Percentiles rank a stretch among this genome's conserved stretches.
Evolutionary conservation across 768 basidiomycete genomes (phyloP).

Genomic region (Mycena filopes): DNA sequence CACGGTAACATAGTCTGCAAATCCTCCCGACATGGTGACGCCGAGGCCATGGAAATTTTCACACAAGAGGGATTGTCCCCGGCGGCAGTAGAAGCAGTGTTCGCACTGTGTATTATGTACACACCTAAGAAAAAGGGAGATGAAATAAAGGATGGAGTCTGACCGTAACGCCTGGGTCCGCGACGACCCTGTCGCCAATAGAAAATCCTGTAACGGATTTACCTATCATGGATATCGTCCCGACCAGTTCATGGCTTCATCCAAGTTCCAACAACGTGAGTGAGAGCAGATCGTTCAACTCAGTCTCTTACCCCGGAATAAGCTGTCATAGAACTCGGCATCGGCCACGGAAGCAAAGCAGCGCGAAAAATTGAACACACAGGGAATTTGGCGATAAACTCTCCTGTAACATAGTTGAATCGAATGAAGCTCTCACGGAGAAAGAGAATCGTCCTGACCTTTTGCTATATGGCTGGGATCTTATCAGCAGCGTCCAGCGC

Average conservation of each 20-base stretch:
- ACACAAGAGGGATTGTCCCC: slow-evolving; percentile 75
- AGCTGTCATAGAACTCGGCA: slow-evolving; percentile 39
- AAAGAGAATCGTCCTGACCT: slow-evolving; percentile 3
- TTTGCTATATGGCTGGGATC: slow-evolving; percentile 32
- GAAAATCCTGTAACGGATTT: slow-evolving; percentile 54
- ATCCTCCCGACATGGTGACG: slow-evolving; percentile 73
- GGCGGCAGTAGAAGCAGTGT: slow-evolving; percentile 78
- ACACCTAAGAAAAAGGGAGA: slow-evolving; percentile 23
- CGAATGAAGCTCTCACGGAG: neutral
- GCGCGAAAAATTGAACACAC: slow-evolving; percentile 46
- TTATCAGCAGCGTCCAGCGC: neutral
- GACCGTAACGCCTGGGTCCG: slow-evolving; percentile 52
- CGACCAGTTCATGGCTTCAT: slow-evolving; percentile 52
- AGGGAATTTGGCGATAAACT: slow-evolving; percentile 78
- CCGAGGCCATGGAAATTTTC: slow-evolving; percentile 77
- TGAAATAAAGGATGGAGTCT: slow-evolving; percentile 29
- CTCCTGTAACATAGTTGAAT: slow-evolving; percentile 52
- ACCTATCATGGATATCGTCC: slow-evolving; percentile 51
- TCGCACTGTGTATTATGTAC: slow-evolving; percentile 51
- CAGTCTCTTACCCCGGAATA: slow-evolving; percentile 40
- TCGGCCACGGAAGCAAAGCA: neutral
- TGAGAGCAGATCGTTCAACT: neutral
- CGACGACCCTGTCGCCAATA: slow-evolving; percentile 55
- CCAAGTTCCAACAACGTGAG: neutral
- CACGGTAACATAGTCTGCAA: slow-evolving; percentile 80